Base-by-base conservation (phyloP, 805 yeast genomes). In the Nakazawaea pomicola region DNA sequence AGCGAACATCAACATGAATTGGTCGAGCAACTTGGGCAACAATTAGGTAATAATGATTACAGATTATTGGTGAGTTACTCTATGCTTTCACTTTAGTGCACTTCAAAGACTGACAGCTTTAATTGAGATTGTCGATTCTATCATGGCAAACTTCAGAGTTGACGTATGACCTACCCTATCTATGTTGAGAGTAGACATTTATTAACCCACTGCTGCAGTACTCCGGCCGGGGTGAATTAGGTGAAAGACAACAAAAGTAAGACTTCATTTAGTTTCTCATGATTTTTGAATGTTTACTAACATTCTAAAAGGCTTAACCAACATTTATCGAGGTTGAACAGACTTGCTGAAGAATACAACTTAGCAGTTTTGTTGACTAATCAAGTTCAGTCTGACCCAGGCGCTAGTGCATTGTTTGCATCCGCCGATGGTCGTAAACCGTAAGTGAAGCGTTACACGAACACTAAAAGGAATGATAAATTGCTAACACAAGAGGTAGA, bases 351-450 rank as follows among this genome's bases (percentile, higher is more conserved):
- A 53, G 91, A 83, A 53, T 83, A 77, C 58, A 86, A 86, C 40
- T 68, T 82, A 38, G 91, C 91, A 0, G 83, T 83, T 0, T 79
- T 83, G 40, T 74, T 83, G 64, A 76, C 81, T 1, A 83, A 83
- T 50, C 91, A 83, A 56, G 89, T 83, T 12, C 91, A 83, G 47
- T 83, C 89, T 6, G 91, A 84, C 56, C 91, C 89, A 5, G 91
- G 89, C 46, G 93, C 91, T 1, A 76, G 81, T 49, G 81, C 89
- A 0, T 64, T 80, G 17, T 83, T 84, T 74, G 88, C 83, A 23
- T 72, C 85, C 39, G 89, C 88, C 7, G 91, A 84, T 60, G 90
- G 91, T 6, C 75, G 88, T 51, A 84, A 84, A 57, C 91, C 93
- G 46, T 62, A 45, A 47, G 65, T 53, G n/a, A n/a, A n/a, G n/a